phyloP scores from a whole-genome alignment of 768 basidiomycete species.

The Lactarius sp. region DNA sequence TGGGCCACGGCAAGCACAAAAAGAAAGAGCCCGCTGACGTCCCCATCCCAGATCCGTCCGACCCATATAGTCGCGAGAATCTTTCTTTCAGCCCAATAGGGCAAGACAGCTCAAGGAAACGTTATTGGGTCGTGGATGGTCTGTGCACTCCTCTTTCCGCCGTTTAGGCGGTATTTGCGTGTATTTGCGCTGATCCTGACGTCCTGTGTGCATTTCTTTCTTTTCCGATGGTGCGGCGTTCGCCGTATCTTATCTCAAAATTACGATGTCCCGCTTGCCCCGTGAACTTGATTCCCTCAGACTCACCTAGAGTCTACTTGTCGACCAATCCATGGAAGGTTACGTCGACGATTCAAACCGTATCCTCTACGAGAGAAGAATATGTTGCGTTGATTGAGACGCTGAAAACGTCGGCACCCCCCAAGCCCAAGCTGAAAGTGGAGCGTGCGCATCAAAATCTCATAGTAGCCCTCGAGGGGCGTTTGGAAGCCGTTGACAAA shows the following conservation, averaged over 20 bases:
- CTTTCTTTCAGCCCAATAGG: conserved; percentile 69
- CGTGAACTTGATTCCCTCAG: conserved; percentile 36
- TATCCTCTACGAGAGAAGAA: conserved; percentile 69
- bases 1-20: conserved; percentile 79
- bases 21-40: conserved; percentile 59
- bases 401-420: conserved; percentile 49
- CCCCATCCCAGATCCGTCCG: conserved; percentile 48
- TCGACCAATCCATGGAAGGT: conserved; percentile 92
- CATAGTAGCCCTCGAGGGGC: conserved; percentile 55
- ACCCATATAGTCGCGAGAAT: conserved; percentile 61
- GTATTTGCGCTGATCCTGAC: conserved; percentile 50
- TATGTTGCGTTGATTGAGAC: conserved; percentile 60
- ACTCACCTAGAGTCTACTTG: conserved; percentile 77
- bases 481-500: conserved; percentile 60
- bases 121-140: conserved; percentile 89
- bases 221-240: conserved; percentile 42
- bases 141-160: conserved; percentile 47
- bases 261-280: conserved; percentile 26
- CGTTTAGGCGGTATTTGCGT: conserved; percentile 51
- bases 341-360: conserved; percentile 65
- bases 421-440: conserved; percentile 45
- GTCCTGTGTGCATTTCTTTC: conserved; percentile 37
- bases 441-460: conserved; percentile 60
- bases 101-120: conserved; percentile 68
- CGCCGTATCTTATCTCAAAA: conserved; percentile 32